Conservation (phyloP, 805 yeast genomes). For the Zygoascus bituminiphila region DNA sequence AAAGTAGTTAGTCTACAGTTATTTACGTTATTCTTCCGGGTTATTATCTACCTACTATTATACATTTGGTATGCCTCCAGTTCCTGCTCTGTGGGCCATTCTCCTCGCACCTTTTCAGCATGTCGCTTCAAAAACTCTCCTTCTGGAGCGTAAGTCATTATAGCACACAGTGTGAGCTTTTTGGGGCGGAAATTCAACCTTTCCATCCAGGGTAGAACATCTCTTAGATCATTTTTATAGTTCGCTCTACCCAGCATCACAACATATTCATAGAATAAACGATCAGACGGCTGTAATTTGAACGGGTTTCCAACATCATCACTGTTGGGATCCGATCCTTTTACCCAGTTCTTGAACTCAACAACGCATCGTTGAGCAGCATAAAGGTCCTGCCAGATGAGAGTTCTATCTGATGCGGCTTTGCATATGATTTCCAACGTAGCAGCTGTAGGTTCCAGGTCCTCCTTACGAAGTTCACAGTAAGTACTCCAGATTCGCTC, state of each 20-base stretch:
- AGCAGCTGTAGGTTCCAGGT: conserved; percentile 26
- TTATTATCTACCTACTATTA: conserved; percentile 1
- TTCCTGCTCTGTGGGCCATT: conserved; percentile 27
- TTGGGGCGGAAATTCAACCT: conserved; percentile 37
- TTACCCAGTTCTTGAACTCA: conserved; percentile 42
- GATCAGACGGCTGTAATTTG: conserved; percentile 37
- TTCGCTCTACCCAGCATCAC: conserved; percentile 39
- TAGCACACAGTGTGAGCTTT: conserved; percentile 32
- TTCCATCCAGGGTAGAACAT: conserved; percentile 49
- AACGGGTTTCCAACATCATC: conserved; percentile 22
- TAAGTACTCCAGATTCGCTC: conserved; percentile 31
- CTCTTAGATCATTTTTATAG: conserved; percentile 42
- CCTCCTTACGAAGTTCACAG: conserved; percentile 8
- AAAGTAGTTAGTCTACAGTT: not conserved
- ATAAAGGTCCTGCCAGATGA: conserved; percentile 42
- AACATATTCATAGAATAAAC: conserved; percentile 47
- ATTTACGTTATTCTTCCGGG: not conserved
- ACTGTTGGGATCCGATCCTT: conserved; percentile 29
- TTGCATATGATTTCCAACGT: conserved; percentile 39
- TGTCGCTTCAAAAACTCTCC: conserved; percentile 22
- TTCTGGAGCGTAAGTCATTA: conserved; percentile 30
- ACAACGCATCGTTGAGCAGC: conserved; percentile 55
- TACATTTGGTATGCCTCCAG: conserved; percentile 13
- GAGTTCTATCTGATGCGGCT: conserved; percentile 33
- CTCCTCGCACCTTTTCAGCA: conserved; percentile 20